Evolutionary conservation across 345 rosid genomes (phyloP).

Genomic region (Geranium brycei): DNA sequence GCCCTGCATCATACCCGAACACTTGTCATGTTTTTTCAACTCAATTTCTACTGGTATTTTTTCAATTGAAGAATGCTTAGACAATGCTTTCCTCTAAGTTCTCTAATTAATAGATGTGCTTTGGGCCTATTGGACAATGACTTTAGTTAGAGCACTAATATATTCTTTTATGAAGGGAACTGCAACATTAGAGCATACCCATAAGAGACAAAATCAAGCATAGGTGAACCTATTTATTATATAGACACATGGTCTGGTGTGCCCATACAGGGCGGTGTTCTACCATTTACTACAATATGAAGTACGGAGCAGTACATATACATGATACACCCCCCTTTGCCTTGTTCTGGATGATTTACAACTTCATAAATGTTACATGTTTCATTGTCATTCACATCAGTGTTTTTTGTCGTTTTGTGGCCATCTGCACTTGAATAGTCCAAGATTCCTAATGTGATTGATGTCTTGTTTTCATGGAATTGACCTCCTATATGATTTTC

Average conservation of each 20-base stretch:
- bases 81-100: neutral
- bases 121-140: neutral
- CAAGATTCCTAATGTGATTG: conserved; percentile 9
- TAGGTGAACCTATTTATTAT: neutral
- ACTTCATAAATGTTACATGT: conserved; percentile 15
- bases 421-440: conserved; percentile 19
- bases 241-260: conserved; percentile 6
- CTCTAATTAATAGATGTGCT: neutral
- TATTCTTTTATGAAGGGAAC: neutral
- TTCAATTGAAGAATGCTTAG: neutral
- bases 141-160: neutral
- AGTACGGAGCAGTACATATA: conserved; percentile 19
- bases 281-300: conserved; percentile 11
- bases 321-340: conserved; percentile 12
- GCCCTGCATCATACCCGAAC: no score
- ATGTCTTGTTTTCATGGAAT: conserved; percentile 9
- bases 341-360: neutral
- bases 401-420: conserved; percentile 15
- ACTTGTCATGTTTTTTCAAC: neutral
- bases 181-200: neutral
- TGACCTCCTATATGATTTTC: conserved; percentile 3
- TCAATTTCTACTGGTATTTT: neutral
- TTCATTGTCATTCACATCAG: conserved; percentile 17
- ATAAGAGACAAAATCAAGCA: neutral
- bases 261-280: conserved; percentile 22